Evolutionary conservation across 129 eudicot genomes (phyloP).

Genomic region (Deinandra increscens): DNA sequence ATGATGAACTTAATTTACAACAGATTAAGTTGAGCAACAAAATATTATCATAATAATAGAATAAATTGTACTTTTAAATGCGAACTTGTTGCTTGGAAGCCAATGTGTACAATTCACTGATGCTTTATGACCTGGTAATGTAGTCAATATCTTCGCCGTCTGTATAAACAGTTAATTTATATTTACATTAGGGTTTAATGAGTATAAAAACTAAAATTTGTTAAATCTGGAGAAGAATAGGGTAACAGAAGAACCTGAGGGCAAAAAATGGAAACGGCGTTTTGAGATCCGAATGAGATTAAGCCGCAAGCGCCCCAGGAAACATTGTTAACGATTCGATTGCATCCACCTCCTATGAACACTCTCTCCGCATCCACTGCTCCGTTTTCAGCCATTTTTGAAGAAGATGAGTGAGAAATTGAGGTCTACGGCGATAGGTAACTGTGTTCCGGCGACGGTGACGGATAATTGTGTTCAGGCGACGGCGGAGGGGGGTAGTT

Average conservation of each 20-base stretch:
- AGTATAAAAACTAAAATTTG: neutral
- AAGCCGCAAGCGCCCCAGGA: constrained; percentile 90
- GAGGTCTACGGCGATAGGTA: constrained; percentile 6
- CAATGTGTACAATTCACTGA: constrained; percentile 88
- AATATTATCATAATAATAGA: neutral
- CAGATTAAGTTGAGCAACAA: neutral
- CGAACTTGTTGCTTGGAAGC: constrained; percentile 79
- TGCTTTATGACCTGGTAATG: constrained; percentile 89
- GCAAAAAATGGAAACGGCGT: constrained; percentile 85
- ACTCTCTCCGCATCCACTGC: constrained; percentile 50
- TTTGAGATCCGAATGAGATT: constrained; percentile 82
- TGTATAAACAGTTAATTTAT: constrained; percentile 8
- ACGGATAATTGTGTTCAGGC: neutral
- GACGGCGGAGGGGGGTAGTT: neutral
- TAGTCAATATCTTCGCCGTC: constrained; percentile 75
- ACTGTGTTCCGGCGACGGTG: constrained; percentile 7
- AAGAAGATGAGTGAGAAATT: neutral
- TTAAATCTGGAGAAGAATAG: neutral
- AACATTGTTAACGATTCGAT: constrained; percentile 87
- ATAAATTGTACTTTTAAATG: constrained; percentile 59
- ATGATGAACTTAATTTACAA: neutral
- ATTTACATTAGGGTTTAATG: neutral
- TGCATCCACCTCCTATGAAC: constrained; percentile 95
- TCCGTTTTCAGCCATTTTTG: constrained; percentile 31
- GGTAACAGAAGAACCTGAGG: constrained; percentile 49